Conservation (phyloP, 2,329 filamentous ascomycete genomes). For the Cladosporium sp. region DNA sequence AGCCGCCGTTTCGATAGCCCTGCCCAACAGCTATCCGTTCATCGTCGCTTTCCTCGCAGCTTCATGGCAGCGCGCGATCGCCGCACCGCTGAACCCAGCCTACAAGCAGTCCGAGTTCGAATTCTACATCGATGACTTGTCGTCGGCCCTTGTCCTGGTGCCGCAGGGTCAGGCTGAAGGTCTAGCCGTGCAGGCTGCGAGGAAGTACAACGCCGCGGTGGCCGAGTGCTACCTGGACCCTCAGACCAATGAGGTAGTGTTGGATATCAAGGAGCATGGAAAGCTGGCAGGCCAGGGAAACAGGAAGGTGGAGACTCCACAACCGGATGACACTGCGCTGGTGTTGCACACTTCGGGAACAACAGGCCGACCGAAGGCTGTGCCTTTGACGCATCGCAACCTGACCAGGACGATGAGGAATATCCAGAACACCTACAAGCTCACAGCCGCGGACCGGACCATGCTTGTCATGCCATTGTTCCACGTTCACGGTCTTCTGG, state of each 20-base stretch:
- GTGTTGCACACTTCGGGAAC: constrained; percentile 84
- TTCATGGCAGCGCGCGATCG: constrained; percentile 80
- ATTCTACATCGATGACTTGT: constrained; percentile 87
- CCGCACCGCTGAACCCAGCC: constrained; percentile 81
- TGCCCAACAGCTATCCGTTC: constrained; percentile 84
- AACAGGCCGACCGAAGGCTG: constrained; percentile 81
- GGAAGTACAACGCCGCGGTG: constrained; percentile 78
- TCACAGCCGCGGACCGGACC: constrained; percentile 71
- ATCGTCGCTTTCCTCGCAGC: constrained; percentile 84
- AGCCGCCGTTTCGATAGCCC: constrained; percentile 77
- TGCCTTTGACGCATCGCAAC: constrained; percentile 79
- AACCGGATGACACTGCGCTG: constrained; percentile 75
- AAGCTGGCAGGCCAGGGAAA: constrained; percentile 58
- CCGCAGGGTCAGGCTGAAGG: constrained; percentile 67
- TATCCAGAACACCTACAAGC: constrained; percentile 74
- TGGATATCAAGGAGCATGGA: constrained; percentile 76
- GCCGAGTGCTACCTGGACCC: constrained; percentile 80
- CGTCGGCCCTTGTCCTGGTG: constrained; percentile 74
- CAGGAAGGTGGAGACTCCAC: constrained; percentile 54
- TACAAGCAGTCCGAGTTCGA: constrained; percentile 91
- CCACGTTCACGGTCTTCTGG: constrained; percentile 86
- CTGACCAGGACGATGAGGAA: constrained; percentile 81
- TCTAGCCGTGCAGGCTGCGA: constrained; percentile 73
- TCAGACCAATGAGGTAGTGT: constrained; percentile 60
- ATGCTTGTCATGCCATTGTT: constrained; percentile 90